These are phyloP conservation scores for Leccinum sublutescens DNA, from an alignment of 768 basidiomycete species.

Conservation along the genomic window DNA sequence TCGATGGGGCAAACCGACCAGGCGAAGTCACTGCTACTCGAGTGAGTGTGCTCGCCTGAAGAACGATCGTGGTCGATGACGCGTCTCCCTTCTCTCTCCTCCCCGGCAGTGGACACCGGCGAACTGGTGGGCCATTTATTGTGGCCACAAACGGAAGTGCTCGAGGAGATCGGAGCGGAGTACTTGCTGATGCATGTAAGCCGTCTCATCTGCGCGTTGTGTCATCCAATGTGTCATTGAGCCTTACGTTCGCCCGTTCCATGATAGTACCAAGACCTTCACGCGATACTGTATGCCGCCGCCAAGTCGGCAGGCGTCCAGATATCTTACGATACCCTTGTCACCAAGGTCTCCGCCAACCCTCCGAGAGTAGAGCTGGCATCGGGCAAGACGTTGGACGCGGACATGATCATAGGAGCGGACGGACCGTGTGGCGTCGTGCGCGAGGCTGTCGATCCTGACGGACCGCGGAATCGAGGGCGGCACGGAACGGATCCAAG, in stretches of 20 bases:
- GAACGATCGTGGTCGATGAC: neutral
- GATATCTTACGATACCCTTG: slow-evolving; percentile 41
- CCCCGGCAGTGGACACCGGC: slow-evolving; percentile 38
- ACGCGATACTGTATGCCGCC: slow-evolving; percentile 44
- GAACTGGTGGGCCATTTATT: slow-evolving; percentile 41
- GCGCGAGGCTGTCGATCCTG: slow-evolving; percentile 28
- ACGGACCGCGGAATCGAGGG: slow-evolving; percentile 20
- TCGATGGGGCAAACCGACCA: slow-evolving; percentile 28
- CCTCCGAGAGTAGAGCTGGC: slow-evolving; percentile 34
- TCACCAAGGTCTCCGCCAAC: slow-evolving; percentile 31
- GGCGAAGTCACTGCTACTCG: slow-evolving; percentile 15
- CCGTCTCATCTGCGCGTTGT: slow-evolving; percentile 3
- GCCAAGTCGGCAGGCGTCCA: slow-evolving; percentile 46
- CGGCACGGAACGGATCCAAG: slow-evolving; percentile 23
- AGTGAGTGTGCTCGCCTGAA: slow-evolving; percentile 7
- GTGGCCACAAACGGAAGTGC: slow-evolving; percentile 42
- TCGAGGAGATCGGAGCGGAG: slow-evolving; percentile 46
- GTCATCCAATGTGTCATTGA: neutral
- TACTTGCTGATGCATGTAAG: slow-evolving; percentile 48
- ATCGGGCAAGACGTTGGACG: slow-evolving; percentile 41
- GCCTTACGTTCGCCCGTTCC: neutral
- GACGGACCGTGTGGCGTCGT: slow-evolving; percentile 52
- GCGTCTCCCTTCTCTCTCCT: too few species aligned
- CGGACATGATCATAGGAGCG: slow-evolving; percentile 56
- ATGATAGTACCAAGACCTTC: slow-evolving; percentile 52